A percentile compares a stretch with the other conserved stretches of the same genome.
phyloP scores from a whole-genome alignment of 2,329 filamentous ascomycete species.

The Endothia cerciana region DNA sequence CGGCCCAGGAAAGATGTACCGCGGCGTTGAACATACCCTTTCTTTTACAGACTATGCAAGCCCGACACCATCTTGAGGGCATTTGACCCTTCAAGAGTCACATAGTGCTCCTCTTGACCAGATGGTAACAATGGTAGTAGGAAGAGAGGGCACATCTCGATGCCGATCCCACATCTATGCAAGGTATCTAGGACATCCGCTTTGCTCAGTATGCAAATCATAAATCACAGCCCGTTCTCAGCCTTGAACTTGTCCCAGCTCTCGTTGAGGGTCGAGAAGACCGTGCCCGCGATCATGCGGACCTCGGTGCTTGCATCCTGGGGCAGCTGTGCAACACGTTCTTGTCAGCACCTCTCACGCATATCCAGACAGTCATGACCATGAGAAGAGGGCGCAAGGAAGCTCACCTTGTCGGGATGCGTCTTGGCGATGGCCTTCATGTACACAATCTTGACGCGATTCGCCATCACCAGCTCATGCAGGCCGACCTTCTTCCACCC shows the following conservation, averaged over 20 bases:
- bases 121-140: not conserved
- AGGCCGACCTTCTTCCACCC: conserved; percentile 95
- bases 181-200: conserved; percentile 26
- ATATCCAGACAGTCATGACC: conserved; percentile 7
- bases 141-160: conserved; percentile 4
- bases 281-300: conserved; percentile 65
- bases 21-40: not conserved
- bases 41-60: not conserved
- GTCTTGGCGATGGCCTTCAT: conserved; percentile 99
- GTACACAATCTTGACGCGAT: conserved; percentile 95
- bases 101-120: not conserved
- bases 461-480: conserved; percentile 88
- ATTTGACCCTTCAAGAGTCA: not conserved
- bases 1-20: not conserved
- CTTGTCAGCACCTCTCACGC: not conserved
- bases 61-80: not conserved
- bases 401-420: conserved; percentile 93
- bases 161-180: conserved; percentile 18
- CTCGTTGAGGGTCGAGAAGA: conserved; percentile 72
- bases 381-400: conserved; percentile 27
- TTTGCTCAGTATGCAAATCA: conserved; percentile 5
- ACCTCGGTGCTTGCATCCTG: conserved; percentile 68
- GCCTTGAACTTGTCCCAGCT: conserved; percentile 75
- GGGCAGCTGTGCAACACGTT: conserved; percentile 53
- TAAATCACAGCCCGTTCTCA: conserved; percentile 63